phyloP scores from a whole-genome alignment of 306 rosid species.

The Betula pendula region DNA sequence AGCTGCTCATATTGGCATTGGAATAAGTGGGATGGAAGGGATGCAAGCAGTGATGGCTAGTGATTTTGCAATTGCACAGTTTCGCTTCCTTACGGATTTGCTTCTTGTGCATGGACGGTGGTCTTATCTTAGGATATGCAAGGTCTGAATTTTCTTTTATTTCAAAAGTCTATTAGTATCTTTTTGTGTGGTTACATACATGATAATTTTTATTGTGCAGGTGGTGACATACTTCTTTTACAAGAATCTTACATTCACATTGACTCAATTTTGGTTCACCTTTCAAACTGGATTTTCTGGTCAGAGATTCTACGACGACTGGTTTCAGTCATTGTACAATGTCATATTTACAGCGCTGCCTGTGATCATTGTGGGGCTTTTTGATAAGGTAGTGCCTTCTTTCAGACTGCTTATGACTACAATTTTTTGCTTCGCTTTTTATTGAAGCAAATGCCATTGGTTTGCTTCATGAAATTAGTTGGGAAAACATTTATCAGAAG shows the following conservation, averaged over 20 bases:
- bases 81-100: conserved; percentile 90
- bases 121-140: conserved; percentile 97
- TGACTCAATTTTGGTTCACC: conserved; percentile 98
- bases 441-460: neutral
- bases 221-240: conserved; percentile 90
- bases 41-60: conserved; percentile 99
- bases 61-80: conserved; percentile 97
- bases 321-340: conserved; percentile 90
- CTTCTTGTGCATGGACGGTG: conserved; percentile 99
- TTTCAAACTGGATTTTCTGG: conserved; percentile 98
- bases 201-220: conserved; percentile 51
- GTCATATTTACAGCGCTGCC: conserved; percentile 96
- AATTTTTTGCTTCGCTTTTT: neutral
- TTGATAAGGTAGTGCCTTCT: conserved; percentile 70
- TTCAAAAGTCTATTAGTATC: conserved; percentile 8
- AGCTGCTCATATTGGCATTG: conserved; percentile 99
- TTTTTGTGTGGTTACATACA: conserved; percentile 13
- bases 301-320: conserved; percentile 96
- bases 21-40: conserved; percentile 96
- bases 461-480: neutral
- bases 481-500: neutral
- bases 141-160: conserved; percentile 49
- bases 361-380: conserved; percentile 87
- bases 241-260: conserved; percentile 95
- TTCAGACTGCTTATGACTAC: conserved; percentile 20